phyloP scores from a whole-genome alignment of 2,329 filamentous ascomycete species.

The Ophiostoma triangulosporum region DNA sequence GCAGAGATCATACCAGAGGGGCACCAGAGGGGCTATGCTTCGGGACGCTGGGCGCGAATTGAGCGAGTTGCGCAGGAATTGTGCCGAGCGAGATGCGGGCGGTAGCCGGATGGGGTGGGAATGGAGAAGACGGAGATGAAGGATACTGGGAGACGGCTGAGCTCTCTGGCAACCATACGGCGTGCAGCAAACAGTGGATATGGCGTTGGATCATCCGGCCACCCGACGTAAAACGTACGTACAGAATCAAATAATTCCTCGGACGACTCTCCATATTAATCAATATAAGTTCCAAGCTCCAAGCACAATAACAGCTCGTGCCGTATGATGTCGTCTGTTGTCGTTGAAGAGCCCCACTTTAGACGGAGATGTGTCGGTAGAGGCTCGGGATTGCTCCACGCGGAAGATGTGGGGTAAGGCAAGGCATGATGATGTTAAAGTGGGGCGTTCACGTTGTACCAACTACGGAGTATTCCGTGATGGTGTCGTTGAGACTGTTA shows the following conservation, averaged over 20 bases:
- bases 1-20: not conserved
- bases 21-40: not conserved
- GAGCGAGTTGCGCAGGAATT: slow-evolving; percentile 5
- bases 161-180: no score
- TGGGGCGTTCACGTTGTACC: no score
- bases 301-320: not conserved
- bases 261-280: not conserved
- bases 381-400: slow-evolving; percentile 9
- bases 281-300: not conserved
- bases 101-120: not conserved
- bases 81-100: slow-evolving; percentile 1
- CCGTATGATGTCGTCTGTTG: not conserved
- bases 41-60: slow-evolving; percentile 5
- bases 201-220: not conserved
- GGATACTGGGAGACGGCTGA: not conserved
- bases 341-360: not conserved
- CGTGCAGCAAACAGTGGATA: not conserved
- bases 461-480: no score
- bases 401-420: slow-evolving; percentile 10
- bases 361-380: slow-evolving; percentile 14
- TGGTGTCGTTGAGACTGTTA: no score
- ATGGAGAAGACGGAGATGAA: not conserved
- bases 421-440: no score
- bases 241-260: not conserved
- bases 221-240: no score